A percentile compares a stretch with the other conserved stretches of the same genome.
Conservation (phyloP, 2,329 filamentous ascomycete species). For the Coleophoma eucalyptorum region DNA sequence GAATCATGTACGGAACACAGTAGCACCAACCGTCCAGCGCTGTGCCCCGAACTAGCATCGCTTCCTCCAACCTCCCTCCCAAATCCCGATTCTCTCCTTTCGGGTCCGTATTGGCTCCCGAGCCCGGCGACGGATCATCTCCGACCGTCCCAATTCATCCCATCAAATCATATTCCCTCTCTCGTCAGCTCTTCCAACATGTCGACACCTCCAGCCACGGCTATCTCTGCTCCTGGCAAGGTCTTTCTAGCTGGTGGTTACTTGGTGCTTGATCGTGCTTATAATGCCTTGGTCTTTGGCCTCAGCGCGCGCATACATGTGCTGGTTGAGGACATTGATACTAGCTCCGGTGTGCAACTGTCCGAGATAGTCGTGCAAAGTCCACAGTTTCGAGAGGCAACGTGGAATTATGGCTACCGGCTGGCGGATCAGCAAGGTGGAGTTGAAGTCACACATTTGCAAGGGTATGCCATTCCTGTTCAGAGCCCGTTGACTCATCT, state of each 20-base stretch:
- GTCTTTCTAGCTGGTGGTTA: slow-evolving; percentile 94
- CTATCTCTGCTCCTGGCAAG: slow-evolving; percentile 89
- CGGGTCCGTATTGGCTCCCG: too few relatives aligned
- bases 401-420: slow-evolving; percentile 84
- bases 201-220: slow-evolving; percentile 14
- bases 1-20: too few relatives aligned
- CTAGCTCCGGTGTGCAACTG: slow-evolving; percentile 59
- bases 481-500: background rate
- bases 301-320: slow-evolving; percentile 66
- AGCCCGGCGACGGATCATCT: too few relatives aligned
- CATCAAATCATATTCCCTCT: too few relatives aligned
- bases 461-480: slow-evolving; percentile 53
- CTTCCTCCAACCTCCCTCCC: too few relatives aligned
- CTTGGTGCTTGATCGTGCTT: slow-evolving; percentile 82
- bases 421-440: slow-evolving; percentile 69
- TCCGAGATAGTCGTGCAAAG: slow-evolving; percentile 81
- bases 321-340: slow-evolving; percentile 51
- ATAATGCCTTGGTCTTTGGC: slow-evolving; percentile 72
- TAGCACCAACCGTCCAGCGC: too few relatives aligned
- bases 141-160: too few relatives aligned
- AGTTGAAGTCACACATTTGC: slow-evolving; percentile 74
- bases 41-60: too few relatives aligned
- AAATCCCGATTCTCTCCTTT: too few relatives aligned
- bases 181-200: background rate
- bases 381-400: slow-evolving; percentile 83